Percentiles rank a stretch among this genome's conserved stretches.
Evolutionary conservation across 495 filamentous ascomycete genomes (phyloP).

Genomic region (Hypoxylon crocopeplum): DNA sequence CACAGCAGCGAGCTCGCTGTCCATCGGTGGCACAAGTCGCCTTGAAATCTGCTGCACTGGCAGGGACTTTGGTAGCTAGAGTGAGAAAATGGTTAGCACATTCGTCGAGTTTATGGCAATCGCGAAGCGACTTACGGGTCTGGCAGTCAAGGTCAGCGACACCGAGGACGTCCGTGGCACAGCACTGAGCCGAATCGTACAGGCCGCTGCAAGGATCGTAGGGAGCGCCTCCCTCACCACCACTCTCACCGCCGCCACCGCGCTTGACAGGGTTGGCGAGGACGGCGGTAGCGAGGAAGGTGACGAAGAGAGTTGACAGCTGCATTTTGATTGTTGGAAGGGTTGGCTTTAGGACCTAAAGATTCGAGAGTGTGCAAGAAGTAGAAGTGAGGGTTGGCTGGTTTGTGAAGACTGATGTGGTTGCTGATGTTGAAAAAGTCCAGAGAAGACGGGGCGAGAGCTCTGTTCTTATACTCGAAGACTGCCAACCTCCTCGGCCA

Average conservation of each 20-base stretch:
- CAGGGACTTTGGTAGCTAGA: slow-evolving; percentile 18
- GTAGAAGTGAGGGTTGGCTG: slow-evolving; percentile 26
- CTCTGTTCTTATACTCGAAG: slow-evolving; percentile 35
- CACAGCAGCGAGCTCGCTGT: slow-evolving; percentile 40
- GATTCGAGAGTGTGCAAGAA: slow-evolving; percentile 30
- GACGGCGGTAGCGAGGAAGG: slow-evolving; percentile 41
- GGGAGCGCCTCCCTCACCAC: background rate
- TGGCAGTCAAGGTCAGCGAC: slow-evolving; percentile 56
- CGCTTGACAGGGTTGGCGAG: slow-evolving; percentile 43
- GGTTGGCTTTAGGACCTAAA: slow-evolving; percentile 29
- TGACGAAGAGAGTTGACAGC: slow-evolving; percentile 45
- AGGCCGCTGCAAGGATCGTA: slow-evolving; percentile 36
- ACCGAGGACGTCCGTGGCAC: slow-evolving; percentile 54
- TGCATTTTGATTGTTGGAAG: slow-evolving; percentile 46
- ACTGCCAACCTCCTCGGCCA: background rate
- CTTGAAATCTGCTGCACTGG: slow-evolving; percentile 23
- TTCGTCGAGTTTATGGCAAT: background rate
- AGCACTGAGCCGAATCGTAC: slow-evolving; percentile 47
- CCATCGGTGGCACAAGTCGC: slow-evolving; percentile 23
- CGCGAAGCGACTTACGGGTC: slow-evolving; percentile 42
- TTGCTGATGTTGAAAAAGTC: slow-evolving; percentile 24
- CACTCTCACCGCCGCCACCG: slow-evolving; percentile 13
- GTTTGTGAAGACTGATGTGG: slow-evolving; percentile 15
- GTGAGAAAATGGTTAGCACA: slow-evolving; percentile 13
- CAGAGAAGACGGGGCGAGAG: slow-evolving; percentile 15